Evolutionary conservation across 257 asterid species (phyloP).

Genomic region (Mitragyna speciosa): DNA sequence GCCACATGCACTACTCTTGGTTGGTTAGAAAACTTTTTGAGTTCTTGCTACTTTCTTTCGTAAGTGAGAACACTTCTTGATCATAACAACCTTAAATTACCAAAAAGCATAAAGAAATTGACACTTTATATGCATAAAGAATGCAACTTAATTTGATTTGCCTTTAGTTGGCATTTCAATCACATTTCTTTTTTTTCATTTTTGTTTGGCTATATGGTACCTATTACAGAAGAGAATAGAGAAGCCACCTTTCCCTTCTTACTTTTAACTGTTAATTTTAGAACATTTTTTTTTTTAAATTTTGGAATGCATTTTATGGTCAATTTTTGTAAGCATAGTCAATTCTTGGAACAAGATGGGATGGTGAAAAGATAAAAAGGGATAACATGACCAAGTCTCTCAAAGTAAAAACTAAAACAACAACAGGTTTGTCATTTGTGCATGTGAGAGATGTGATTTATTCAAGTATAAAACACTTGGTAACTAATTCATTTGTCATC

Average conservation of each 20-base stretch:
- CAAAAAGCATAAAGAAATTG: not conserved
- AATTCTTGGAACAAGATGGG: too few species aligned
- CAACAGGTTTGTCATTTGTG: not conserved
- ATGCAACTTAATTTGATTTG: not conserved
- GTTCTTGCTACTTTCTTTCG: not conserved
- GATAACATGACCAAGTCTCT: too few species aligned
- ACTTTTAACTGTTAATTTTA: too few species aligned
- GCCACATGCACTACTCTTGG: not conserved
- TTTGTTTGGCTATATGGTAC: too few species aligned
- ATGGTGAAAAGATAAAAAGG: too few species aligned
- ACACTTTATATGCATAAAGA: not conserved
- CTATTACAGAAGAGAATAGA: too few species aligned
- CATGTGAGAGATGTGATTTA: not conserved
- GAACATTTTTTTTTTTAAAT: too few species aligned
- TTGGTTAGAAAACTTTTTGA: not conserved
- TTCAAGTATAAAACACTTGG: not conserved
- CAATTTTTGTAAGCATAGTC: too few species aligned
- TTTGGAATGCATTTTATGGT: too few species aligned
- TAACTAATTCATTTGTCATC: not conserved
- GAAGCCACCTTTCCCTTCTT: too few species aligned
- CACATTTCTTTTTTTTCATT: too few species aligned
- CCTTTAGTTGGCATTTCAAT: not conserved
- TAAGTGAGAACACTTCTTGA: not conserved
- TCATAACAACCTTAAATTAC: not conserved
- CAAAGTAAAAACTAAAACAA: too few species aligned